Evolutionary conservation across 2,329 filamentous ascomycete genomes (phyloP).

Genomic region (Pyrenophora tritici-repentis): DNA sequence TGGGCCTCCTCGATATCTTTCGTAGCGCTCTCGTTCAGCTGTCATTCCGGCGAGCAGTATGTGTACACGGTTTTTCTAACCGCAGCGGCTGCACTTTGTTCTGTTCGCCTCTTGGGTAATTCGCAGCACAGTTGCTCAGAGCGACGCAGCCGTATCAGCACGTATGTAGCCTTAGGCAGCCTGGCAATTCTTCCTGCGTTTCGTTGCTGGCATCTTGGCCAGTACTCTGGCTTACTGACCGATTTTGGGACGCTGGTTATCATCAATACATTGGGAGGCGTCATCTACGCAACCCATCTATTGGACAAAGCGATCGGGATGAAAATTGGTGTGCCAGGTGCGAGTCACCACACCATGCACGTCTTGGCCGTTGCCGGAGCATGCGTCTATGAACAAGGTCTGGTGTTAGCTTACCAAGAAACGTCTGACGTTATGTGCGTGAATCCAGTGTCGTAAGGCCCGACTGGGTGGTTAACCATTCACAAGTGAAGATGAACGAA

Average conservation of each 20-base stretch:
- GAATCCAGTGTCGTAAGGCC: too few relatives aligned
- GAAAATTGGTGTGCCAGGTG: constrained; percentile 6
- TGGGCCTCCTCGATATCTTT: constrained; percentile 18
- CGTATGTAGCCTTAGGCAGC: constrained; percentile 3
- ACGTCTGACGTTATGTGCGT: too few relatives aligned
- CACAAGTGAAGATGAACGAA: too few relatives aligned
- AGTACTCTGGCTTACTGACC: constrained; percentile 1
- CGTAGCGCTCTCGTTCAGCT: constrained; percentile 2
- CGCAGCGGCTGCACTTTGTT: constrained; percentile 1
- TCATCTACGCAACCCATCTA: constrained; percentile 11
- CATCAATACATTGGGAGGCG: constrained; percentile 9
- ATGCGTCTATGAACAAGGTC: constrained; percentile 11
- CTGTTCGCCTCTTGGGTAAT: not conserved
- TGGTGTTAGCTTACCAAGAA: not conserved
- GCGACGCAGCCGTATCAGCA: constrained; percentile 2
- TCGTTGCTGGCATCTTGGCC: not conserved
- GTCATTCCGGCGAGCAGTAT: constrained; percentile 1
- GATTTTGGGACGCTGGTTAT: constrained; percentile 7
- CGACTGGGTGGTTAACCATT: too few relatives aligned
- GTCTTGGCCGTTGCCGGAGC: constrained; percentile 5
- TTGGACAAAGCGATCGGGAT: constrained; percentile 9
- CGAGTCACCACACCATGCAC: constrained; percentile 10
- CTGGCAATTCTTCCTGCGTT: constrained; percentile 1
- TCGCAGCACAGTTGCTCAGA: not conserved
- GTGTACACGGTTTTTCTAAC: constrained; percentile 3